Base-by-base conservation (phyloP, 2,329 filamentous ascomycete species). In the Fusarium pseudoanthophilum region DNA sequence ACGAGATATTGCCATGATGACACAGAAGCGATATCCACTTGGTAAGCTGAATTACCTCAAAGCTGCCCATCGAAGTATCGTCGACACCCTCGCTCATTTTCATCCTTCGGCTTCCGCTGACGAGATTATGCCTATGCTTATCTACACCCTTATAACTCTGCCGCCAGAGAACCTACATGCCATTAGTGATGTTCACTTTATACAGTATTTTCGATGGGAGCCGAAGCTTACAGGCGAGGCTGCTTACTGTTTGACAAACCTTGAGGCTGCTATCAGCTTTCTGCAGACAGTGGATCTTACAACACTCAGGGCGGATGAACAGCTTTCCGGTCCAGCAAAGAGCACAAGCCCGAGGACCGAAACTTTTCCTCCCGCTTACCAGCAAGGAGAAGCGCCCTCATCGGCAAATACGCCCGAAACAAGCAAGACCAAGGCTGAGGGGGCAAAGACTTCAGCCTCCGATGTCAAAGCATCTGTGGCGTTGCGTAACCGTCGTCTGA, bases 111-210 rank as follows among this genome's bases (percentile, higher is more conserved):
- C 96, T 2, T 98, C 96, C 2, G 96, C 96, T 6, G 96, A 99
- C 79, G 96, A 98, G 83, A 97, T 99, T 61, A 91, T 99, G 81
- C 96, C 96, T 2, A 97, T 97, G 82, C 88, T 99, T 71, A 99
- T 99, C 70, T 99, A 97, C 84, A 94, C 95, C 0, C 88, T 99
- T 68, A 97, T 99, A 79, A 98, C 95, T 6, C 92, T 95, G 49
- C 92, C 94, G 1, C 93, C 95, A 0, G 93, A 96, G 81, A 90
- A 92, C 39, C 91, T 98, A 53, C 93, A 95, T 80, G 92, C 95
- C 62, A 94, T 97, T 78, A 98, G 95, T 85, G 97, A 99, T 80
- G 86, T 97, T n/a, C 91, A 93, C 76, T 99, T 98, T 80, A 95
- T 98, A 74, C 95, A 98, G 80, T 87, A 93, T 70, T 99, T 99